These are phyloP conservation scores for Poa pratensis DNA, from an alignment of 176 grass and related monocot genomes.

Conservation along the genomic window DNA sequence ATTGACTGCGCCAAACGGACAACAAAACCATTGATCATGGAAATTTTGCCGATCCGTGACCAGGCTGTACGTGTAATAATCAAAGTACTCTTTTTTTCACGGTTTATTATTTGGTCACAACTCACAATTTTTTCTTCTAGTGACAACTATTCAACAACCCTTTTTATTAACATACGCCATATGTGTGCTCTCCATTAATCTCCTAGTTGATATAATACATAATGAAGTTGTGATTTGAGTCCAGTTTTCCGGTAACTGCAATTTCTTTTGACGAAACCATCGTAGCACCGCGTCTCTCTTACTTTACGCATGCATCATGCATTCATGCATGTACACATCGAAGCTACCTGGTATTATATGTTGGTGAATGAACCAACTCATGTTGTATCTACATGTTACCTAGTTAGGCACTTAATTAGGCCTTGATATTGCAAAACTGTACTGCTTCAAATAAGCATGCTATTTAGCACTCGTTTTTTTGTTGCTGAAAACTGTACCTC, in stretches of 20 bases:
- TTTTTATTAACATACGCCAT: too few species aligned
- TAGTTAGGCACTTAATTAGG: background rate
- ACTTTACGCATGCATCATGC: background rate
- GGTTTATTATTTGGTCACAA: too few species aligned
- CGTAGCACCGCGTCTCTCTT: background rate
- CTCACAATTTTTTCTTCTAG: too few species aligned
- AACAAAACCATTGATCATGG: too few species aligned
- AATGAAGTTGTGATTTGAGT: background rate
- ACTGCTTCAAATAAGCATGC: background rate
- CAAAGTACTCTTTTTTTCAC: too few species aligned
- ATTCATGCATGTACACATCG: background rate
- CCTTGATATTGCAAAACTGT: background rate
- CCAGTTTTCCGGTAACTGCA: background rate
- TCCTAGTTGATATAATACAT: background rate
- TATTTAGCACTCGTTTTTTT: background rate
- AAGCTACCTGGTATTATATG: background rate
- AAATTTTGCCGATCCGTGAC: too few species aligned
- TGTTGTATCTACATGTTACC: background rate
- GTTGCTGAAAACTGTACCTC: background rate
- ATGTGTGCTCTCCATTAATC: background rate
- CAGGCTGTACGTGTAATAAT: too few species aligned
- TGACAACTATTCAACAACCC: too few species aligned
- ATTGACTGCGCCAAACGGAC: too few species aligned
- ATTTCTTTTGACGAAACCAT: conserved; percentile 12
- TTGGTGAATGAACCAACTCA: background rate